These are phyloP conservation scores for Fagus crenata DNA, from an alignment of 306 rosid genomes.

Conservation along the genomic window DNA sequence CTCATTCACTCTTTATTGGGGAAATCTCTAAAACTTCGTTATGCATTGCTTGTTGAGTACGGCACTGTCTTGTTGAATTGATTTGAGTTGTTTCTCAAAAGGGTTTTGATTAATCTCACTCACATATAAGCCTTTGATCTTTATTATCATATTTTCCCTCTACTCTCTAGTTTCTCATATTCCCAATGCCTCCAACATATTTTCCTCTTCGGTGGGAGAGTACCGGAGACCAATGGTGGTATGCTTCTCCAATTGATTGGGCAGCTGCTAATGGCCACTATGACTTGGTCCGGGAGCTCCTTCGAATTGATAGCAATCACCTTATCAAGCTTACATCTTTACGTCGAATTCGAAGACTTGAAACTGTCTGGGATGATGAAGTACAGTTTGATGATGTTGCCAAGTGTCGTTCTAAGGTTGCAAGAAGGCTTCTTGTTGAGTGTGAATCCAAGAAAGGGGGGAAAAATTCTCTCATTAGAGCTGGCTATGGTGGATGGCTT, in stretches of 20 bases:
- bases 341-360: conserved; percentile 86
- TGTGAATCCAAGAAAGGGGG: conserved; percentile 64
- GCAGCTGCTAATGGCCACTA: conserved; percentile 98
- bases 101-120: conserved; percentile 4
- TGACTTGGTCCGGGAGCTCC: conserved; percentile 83
- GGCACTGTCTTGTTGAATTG: conserved; percentile 15
- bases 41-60: not conserved
- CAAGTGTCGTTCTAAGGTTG: conserved; percentile 66
- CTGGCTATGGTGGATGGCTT: conserved; percentile 95
- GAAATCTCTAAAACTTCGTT: not conserved
- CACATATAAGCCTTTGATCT: not conserved
- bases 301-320: conserved; percentile 78
- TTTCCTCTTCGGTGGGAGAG: conserved; percentile 99
- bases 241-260: conserved; percentile 92
- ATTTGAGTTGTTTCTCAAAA: conserved; percentile 23
- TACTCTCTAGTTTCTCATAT: conserved; percentile 24
- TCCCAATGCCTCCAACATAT: conserved; percentile 74
- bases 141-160: conserved; percentile 2
- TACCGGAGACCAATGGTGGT: conserved; percentile 99
- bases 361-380: conserved; percentile 95
- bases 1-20: not conserved
- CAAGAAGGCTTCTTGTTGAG: conserved; percentile 63
- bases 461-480: conserved; percentile 67
- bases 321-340: conserved; percentile 90
- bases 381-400: conserved; percentile 74